Conservation (phyloP, 345 rosid genomes). For the Dipteronia dyeriana region DNA sequence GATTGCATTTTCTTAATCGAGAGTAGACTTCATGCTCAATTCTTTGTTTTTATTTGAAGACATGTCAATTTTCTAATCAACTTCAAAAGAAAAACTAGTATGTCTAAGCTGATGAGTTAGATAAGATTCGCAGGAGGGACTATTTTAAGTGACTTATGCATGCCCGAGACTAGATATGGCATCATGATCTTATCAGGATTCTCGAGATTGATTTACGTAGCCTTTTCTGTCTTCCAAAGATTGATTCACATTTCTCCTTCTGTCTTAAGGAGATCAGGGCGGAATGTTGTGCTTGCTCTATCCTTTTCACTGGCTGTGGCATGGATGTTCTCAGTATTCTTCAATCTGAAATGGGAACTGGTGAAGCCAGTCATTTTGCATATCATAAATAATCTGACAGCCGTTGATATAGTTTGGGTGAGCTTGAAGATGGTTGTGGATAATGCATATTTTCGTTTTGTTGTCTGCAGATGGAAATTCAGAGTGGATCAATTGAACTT, state of each 20-base stretch:
- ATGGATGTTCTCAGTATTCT: background rate
- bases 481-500: background rate
- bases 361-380: background rate
- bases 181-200: background rate
- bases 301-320: too few relatives aligned
- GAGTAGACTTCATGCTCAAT: constrained; percentile 31
- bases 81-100: background rate
- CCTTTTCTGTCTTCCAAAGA: background rate
- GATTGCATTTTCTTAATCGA: constrained; percentile 42
- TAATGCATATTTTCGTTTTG: background rate
- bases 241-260: background rate
- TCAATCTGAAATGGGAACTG: background rate
- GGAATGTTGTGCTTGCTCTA: background rate
- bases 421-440: background rate
- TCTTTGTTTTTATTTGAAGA: background rate
- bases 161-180: background rate
- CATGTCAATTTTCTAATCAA: background rate
- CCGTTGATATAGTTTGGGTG: background rate
- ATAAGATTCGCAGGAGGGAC: background rate
- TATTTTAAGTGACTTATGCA: background rate
- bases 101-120: background rate
- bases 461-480: background rate
- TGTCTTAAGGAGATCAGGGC: background rate
- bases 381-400: background rate
- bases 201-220: background rate